Evolutionary conservation across 306 rosid genomes (phyloP).

Genomic region (Acacia melanoxylon): DNA sequence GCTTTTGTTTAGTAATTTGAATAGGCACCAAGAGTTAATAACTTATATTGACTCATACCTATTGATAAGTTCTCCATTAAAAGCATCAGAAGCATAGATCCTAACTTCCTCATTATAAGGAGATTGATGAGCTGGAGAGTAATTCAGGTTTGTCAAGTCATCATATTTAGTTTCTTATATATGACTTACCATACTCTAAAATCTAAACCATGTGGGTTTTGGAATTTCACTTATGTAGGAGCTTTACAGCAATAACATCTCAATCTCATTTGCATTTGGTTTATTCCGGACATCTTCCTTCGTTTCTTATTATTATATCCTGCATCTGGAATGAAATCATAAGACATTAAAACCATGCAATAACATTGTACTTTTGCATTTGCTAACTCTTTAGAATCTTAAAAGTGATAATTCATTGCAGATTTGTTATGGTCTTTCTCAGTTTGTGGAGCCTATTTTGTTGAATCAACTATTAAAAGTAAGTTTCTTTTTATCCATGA

Average conservation of each 20-base stretch:
- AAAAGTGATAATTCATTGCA: conserved; percentile 39
- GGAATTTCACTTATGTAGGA: not conserved
- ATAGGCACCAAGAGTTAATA: too few relatives aligned
- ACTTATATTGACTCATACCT: too few relatives aligned
- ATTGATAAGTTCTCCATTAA: too few relatives aligned
- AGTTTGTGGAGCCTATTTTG: conserved; percentile 69
- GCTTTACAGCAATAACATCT: not conserved
- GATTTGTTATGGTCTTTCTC: conserved; percentile 77
- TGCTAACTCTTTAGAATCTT: conserved; percentile 19
- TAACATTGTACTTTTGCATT: conserved; percentile 5
- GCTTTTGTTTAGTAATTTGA: too few relatives aligned
- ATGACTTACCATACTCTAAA: too few relatives aligned
- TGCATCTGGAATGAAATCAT: not conserved
- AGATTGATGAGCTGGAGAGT: too few relatives aligned
- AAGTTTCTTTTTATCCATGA: conserved; percentile 27
- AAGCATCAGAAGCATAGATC: too few relatives aligned
- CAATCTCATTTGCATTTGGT: not conserved
- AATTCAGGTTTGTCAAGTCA: too few relatives aligned
- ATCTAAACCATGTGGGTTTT: not conserved
- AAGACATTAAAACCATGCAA: not conserved
- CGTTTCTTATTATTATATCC: not conserved
- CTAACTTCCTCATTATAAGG: too few relatives aligned
- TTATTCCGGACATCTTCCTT: not conserved
- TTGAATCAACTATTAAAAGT: conserved; percentile 72
- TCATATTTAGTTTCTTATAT: too few relatives aligned